Base-by-base conservation (phyloP, 139 green algal genomes). In the Tetraselmis chui region DNA sequence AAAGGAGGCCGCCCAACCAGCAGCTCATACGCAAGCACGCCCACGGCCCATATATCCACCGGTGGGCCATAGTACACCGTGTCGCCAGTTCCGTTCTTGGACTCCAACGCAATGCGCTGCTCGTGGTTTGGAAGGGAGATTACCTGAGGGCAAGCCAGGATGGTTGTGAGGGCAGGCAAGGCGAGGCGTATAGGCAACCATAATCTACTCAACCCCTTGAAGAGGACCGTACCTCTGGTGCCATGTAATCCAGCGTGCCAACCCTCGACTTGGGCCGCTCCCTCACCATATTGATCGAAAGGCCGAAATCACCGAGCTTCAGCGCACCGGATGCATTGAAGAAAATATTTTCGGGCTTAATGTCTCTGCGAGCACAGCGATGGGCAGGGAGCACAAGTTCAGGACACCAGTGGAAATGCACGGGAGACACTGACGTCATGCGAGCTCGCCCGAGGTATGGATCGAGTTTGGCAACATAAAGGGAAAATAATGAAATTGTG, bases 271-370 rank as follows among this genome's bases (percentile, higher is more conserved):
- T 27, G 2, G 29, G 32, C 30, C 28, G 5, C 29, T 67, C 45
- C 45, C 45, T 67, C 11, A 32, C 2, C 28, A 30, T 29, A 29
- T 80, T 67, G 77, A 74, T 30, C 18, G 30, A 29, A 1, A 76
- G 79, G 2, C 23, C 29, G n/a, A 77, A 28, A 2, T 77, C 79
- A 1, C 29, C 79, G 1, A 83, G 29, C 67, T 83, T 83, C 2
- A 83, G 59, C 1, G 28, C 25, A 2, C 2, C 31, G 31, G 29
- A 32, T 25, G 29, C 22, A 18, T 29, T 45, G 32, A 83, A 83
- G 32, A 83, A 45, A 30, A 83, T 78, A 30, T 83, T 83, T 45
- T 77, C 59, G 1, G 79, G 79, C 67, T 83, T 83, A 45, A 83
- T 83, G 79, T 83, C 79, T 67, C 45, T 67, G 45, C 11, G n/a